phyloP scores from a whole-genome alignment of 139 green algal species.

The Picochlorum sp. region DNA sequence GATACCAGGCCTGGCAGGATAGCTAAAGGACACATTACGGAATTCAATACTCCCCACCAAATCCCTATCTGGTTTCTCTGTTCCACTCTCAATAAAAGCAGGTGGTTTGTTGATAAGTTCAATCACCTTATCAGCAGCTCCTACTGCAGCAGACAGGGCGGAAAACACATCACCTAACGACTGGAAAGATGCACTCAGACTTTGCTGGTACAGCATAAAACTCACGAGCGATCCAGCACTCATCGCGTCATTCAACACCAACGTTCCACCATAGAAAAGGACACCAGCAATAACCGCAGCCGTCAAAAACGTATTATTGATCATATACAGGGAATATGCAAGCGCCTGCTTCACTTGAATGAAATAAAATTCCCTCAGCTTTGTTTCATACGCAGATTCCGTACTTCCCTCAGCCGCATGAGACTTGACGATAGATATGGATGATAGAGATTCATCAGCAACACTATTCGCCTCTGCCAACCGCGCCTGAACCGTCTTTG shows the following conservation, averaged over 20 bases:
- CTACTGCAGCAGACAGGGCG: conserved; percentile 61
- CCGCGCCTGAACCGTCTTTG: conserved; percentile 61
- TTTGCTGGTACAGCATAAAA: conserved; percentile 81
- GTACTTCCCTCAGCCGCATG: conserved; percentile 54
- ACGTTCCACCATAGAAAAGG: conserved; percentile 49
- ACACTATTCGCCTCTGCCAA: conserved; percentile 69
- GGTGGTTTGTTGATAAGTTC: conserved; percentile 51
- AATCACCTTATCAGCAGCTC: conserved; percentile 73
- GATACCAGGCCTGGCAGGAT: conserved; percentile 57
- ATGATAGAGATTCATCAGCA: conserved; percentile 59
- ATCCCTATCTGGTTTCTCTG: conserved; percentile 11
- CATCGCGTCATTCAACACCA: conserved; percentile 47
- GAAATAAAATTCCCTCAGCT: conserved; percentile 42
- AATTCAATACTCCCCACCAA: conserved; percentile 53
- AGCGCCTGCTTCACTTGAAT: conserved; percentile 21
- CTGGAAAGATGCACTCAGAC: conserved; percentile 55
- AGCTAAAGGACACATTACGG: conserved; percentile 64
- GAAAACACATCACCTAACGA: conserved; percentile 69
- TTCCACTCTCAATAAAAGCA: conserved; percentile 18
- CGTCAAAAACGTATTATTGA: conserved; percentile 59
- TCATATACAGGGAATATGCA: conserved; percentile 36
- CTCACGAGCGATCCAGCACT: conserved; percentile 50
- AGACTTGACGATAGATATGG: conserved; percentile 68
- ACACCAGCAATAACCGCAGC: conserved; percentile 49
- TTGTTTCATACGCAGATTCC: conserved; percentile 40